phyloP scores from a whole-genome alignment of 768 basidiomycete genomes.

The Clitopilus passeckerianus region DNA sequence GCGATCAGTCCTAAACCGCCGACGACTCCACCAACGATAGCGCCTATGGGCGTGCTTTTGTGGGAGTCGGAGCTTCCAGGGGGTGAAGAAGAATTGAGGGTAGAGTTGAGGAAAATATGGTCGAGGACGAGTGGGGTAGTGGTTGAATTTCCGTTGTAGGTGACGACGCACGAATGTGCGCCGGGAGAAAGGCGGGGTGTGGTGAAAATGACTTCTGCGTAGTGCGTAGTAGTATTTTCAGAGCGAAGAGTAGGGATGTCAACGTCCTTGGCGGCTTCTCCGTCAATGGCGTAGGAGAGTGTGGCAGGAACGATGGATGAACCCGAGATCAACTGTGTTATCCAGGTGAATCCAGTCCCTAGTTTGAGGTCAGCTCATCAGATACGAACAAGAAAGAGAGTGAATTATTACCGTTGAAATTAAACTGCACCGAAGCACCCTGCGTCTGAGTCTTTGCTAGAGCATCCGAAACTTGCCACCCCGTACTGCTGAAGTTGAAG shows the following conservation, averaged over 20 bases:
- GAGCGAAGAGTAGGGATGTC: constrained; percentile 9
- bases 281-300: constrained; percentile 20
- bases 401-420: neutral
- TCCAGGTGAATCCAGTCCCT: constrained; percentile 21
- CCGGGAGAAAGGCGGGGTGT: constrained; percentile 10
- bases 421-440: neutral
- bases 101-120: constrained; percentile 2
- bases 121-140: constrained; percentile 14
- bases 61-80: neutral
- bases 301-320: constrained; percentile 6
- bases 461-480: constrained; percentile 15
- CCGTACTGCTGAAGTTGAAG: constrained; percentile 8
- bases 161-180: constrained; percentile 16
- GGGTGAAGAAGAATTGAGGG: neutral
- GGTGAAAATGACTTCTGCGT: constrained; percentile 13
- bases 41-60: neutral
- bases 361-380: neutral
- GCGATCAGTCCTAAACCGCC: constrained; percentile 9
- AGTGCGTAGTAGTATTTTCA: constrained; percentile 8
- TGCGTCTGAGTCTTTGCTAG: constrained; percentile 10
- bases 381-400: neutral
- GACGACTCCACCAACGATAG: constrained; percentile 7
- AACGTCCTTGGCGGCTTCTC: constrained; percentile 12
- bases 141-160: constrained; percentile 8
- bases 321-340: constrained; percentile 13